Percentiles rank a stretch among this genome's conserved stretches.
phyloP scores from a whole-genome alignment of 1,284 basidiomycete genomes.

The Irpex sp. region DNA sequence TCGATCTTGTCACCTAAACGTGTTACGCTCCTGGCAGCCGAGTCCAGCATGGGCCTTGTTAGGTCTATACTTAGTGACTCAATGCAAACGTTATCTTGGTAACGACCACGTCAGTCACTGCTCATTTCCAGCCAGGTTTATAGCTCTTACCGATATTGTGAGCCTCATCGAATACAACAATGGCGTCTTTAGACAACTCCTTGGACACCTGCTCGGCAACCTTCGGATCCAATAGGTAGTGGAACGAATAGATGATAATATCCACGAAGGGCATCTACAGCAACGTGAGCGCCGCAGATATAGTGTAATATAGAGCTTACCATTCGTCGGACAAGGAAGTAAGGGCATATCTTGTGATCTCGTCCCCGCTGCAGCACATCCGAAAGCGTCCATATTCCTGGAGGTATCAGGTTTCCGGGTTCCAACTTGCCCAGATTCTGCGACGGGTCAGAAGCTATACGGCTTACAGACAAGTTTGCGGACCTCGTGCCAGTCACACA shows the following conservation, averaged over 20 bases:
- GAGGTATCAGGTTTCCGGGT: constrained; percentile 80
- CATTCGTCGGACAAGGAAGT: constrained; percentile 97
- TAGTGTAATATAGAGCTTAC: constrained; percentile 38
- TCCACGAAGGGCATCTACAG: constrained; percentile 92
- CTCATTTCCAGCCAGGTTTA: neutral
- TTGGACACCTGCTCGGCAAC: constrained; percentile 99
- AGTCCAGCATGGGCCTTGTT: constrained; percentile 98
- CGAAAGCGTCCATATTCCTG: constrained; percentile 92
- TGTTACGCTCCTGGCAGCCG: constrained; percentile 85
- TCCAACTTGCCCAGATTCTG: constrained; percentile 79
- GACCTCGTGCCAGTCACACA: constrained; percentile 97
- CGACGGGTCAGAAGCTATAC: constrained; percentile 5
- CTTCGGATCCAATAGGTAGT: constrained; percentile 98
- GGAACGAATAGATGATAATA: constrained; percentile 98
- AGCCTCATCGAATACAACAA: constrained; percentile 99
- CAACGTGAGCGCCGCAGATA: neutral
- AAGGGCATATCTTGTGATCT: constrained; percentile 88
- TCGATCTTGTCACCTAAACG: constrained; percentile 92
- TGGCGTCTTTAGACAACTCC: constrained; percentile 96
- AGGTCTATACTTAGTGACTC: constrained; percentile 98
- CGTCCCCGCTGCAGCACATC: constrained; percentile 90
- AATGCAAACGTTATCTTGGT: constrained; percentile 94
- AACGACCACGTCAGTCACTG: neutral
- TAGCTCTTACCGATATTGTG: constrained; percentile 88
- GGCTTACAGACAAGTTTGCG: constrained; percentile 15